Evolutionary conservation across 2,329 filamentous ascomycete species (phyloP), one percentile per base, ranked within the genome.

Genomic region (Ceratocystis smalleyi): DNA sequence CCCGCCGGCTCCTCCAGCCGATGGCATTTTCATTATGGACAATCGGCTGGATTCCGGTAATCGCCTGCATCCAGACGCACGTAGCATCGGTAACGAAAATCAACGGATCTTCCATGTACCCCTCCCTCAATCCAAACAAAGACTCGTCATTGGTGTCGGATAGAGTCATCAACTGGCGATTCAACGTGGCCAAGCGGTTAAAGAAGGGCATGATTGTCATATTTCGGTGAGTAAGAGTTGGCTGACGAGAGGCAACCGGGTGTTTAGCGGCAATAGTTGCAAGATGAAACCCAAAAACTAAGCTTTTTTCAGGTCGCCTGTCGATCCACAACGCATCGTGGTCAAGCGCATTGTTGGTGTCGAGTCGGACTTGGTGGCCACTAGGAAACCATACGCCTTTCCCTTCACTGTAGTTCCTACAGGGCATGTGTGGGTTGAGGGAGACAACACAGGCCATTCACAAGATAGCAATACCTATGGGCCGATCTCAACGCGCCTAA

Each of bases 381-480:
- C 65, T 3, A 45, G 51, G 17, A 57, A 64, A 17, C 65, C 65
- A 19, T 66, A 66, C 49, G 57, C 65, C 15, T 66, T 66, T 30
- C 65, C 65, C 15, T 66, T 64, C 17, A 77, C 88, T 57, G 79
- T 81, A 67, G 82, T 99, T 24, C 92, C 91, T 4, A 80, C 80
- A 67, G 90, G 90, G 19, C 91, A 97, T 76, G 80, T 97, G 32
- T 99, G 94, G 94, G 84, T 99, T 0, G 92, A 97, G 73, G 94
- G 94, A 1, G 94, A 99, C 72, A 90, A 67, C 17, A 61, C 59
- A 22, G 30, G 64, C 43, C 62, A 63, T 27, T 65, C 66, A 12
- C 73, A 85, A 66, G 94, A 99, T 75, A 96, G 91, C 74, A 95
- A 96, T 74, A 84, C 84, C 12, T 96, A 95, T 73, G 94, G 94